These are phyloP conservation scores for Bremia lactucae DNA, from an alignment of 352 stramenopile species.

Conservation along the genomic window DNA sequence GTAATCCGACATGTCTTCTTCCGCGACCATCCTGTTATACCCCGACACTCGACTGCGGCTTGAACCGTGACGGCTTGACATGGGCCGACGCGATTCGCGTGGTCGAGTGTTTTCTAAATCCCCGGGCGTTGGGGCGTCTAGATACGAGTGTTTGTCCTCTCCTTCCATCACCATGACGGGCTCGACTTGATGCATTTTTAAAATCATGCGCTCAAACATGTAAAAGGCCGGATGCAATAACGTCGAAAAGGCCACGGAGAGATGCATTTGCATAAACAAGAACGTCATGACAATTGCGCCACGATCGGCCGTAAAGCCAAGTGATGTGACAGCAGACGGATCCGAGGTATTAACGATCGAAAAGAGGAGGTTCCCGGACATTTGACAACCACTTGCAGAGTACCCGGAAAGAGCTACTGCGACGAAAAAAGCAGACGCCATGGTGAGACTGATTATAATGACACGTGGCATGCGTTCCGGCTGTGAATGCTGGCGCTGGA, in stretches of 20 bases:
- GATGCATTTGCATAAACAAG: slow-evolving; percentile 23
- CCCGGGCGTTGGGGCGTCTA: slow-evolving; percentile 10
- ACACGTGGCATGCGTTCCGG: slow-evolving; percentile 21
- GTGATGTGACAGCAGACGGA: slow-evolving; percentile 8
- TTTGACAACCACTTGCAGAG: slow-evolving; percentile 11
- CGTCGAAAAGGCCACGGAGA: slow-evolving; percentile 16
- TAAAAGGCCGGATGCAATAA: slow-evolving; percentile 21
- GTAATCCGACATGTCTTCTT: slow-evolving; percentile 30
- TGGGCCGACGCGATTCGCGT: background rate
- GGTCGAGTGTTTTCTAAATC: slow-evolving; percentile 21
- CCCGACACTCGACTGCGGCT: slow-evolving; percentile 2
- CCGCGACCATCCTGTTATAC: slow-evolving; percentile 10
- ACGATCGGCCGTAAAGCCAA: slow-evolving; percentile 12
- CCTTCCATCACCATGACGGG: background rate
- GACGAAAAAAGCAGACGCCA: slow-evolving; percentile 14
- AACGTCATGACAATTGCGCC: slow-evolving; percentile 15
- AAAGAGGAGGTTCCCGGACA: slow-evolving; percentile 22
- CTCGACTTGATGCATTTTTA: slow-evolving; percentile 17
- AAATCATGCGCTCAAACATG: slow-evolving; percentile 16
- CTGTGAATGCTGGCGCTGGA: slow-evolving; percentile 19
- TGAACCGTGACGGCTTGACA: background rate
- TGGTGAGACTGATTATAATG: slow-evolving; percentile 13
- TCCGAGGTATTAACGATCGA: slow-evolving; percentile 12
- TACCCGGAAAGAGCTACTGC: slow-evolving; percentile 11
- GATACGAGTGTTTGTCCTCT: slow-evolving; percentile 26